Percentiles rank a stretch among this genome's conserved stretches.
phyloP scores from a whole-genome alignment of 2,329 filamentous ascomycete genomes.

The Dactylonectria estremocensis region DNA sequence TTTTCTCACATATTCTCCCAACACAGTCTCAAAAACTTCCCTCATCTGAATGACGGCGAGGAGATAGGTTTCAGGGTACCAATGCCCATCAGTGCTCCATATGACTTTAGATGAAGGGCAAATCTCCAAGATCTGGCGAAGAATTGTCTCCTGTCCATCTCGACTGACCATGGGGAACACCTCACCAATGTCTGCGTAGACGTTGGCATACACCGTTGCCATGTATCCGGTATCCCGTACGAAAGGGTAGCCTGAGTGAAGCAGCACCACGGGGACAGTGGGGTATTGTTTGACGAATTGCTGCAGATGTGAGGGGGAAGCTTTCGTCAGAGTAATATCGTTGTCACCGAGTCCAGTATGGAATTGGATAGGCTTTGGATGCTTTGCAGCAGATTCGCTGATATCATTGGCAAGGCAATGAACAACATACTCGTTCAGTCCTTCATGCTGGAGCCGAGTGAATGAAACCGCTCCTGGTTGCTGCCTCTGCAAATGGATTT shows the following conservation, averaged over 20 bases:
- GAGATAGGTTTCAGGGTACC: conserved; percentile 83
- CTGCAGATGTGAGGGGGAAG: conserved; percentile 84
- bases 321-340: conserved; percentile 78
- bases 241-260: conserved; percentile 87
- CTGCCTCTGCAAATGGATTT: conserved; percentile 50
- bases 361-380: conserved; percentile 83
- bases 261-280: conserved; percentile 79
- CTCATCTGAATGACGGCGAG: conserved; percentile 81
- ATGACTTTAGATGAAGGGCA: conserved; percentile 82
- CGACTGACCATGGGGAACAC: conserved; percentile 85
- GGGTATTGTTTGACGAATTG: conserved; percentile 80
- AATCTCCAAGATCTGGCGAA: conserved; percentile 82
- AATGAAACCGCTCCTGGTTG: conserved; percentile 49
- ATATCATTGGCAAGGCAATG: conserved; percentile 74
- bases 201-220: conserved; percentile 82
- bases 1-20: conserved; percentile 75
- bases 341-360: conserved; percentile 88
- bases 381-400: conserved; percentile 50
- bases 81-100: conserved; percentile 87
- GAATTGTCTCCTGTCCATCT: conserved; percentile 79
- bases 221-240: conserved; percentile 84
- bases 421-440: conserved; percentile 79
- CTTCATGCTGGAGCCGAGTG: conserved; percentile 72
- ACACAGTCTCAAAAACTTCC: conserved; percentile 77
- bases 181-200: conserved; percentile 86